Evolutionary conservation across 208 protist genomes (phyloP), one percentile per base, ranked within the genome.

Genomic region (Leptomonas seymouri): DNA sequence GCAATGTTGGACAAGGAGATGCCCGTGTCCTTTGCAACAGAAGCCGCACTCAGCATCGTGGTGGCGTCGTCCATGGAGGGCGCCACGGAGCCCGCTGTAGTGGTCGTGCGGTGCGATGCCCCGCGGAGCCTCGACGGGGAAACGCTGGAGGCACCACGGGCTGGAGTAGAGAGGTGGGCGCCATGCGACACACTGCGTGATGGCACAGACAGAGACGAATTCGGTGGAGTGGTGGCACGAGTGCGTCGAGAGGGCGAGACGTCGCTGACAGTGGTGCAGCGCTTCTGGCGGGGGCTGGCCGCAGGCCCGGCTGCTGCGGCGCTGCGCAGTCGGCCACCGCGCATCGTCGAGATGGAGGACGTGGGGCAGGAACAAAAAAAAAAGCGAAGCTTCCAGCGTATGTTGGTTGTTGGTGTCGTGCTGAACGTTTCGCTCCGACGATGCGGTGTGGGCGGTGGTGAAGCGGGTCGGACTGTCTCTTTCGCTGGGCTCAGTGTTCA

Each of bases 1-100:
- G 49, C 64, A 30, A 71, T 59, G 27, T 51, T 41, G 1, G 67
- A 53, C 0, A 59, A 39, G 2, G 76, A 62, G 21, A 51, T 41
- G 18, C 39, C 55, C 23, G 67, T 70, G 15, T 42, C 51, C 30
- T 55, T 71, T 34, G 50, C 36, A 6, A 30, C 49, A 2, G 64
- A 63, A 14, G 31, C 9, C 20, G n/a, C 28, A n/a, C 60, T 55
- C 31, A 21, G 12, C 14, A 16, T 12, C 8, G 25, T 31, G 21
- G 30, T 27, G n/a, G 16, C 16, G 3, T 58, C 49, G 23, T 69
- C 49, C 34, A 49, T 18, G 20, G 44, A 45, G 1, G 48, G 36
- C 16, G 49, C 62, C 0, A 48, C 44, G 23, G 57, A 46, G 39
- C 54, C 9, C 7, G 34, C 3, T 3, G 34, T 3, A 3, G 7